phyloP scores from a whole-genome alignment of 2,329 filamentous ascomycete genomes.

The Monascus ruber region DNA sequence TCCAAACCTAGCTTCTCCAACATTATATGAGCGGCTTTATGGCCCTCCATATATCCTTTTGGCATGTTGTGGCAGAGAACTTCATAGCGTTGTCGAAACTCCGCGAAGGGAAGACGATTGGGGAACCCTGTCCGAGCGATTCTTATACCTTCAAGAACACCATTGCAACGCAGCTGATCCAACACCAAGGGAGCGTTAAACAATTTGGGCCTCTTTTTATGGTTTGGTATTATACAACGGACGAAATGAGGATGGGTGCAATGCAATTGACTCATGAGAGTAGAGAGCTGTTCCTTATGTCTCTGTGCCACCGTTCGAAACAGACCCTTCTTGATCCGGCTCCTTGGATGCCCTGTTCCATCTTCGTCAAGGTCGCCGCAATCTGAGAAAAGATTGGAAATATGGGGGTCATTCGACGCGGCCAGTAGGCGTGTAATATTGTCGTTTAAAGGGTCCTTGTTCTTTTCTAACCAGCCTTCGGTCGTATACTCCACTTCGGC shows the following conservation, averaged over 20 bases:
- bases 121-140: conserved; percentile 96
- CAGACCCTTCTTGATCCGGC: conserved; percentile 87
- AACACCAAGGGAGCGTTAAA: conserved; percentile 86
- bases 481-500: conserved; percentile 97
- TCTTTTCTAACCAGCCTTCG: conserved; percentile 92
- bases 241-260: conserved; percentile 98
- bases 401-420: conserved; percentile 67
- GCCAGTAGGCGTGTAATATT: conserved; percentile 86
- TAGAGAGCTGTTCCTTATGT: conserved; percentile 98
- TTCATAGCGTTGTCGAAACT: conserved; percentile 93
- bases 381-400: conserved; percentile 76
- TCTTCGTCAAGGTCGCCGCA: conserved; percentile 76
- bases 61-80: conserved; percentile 84
- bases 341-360: conserved; percentile 49
- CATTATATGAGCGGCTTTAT: conserved; percentile 73
- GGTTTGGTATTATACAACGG: conserved; percentile 92
- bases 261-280: conserved; percentile 83
- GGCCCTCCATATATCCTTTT: conserved; percentile 81
- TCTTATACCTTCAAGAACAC: conserved; percentile 95
- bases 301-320: conserved; percentile 94
- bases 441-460: conserved; percentile 96
- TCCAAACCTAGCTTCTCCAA: conserved; percentile 82
- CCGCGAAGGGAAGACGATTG: conserved; percentile 80
- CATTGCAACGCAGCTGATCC: conserved; percentile 95
- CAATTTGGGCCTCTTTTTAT: conserved; percentile 92